Evolutionary conservation across 208 protist genomes (phyloP), one percentile per base, ranked within the genome.

Genomic region (Trypanosoma mega): DNA sequence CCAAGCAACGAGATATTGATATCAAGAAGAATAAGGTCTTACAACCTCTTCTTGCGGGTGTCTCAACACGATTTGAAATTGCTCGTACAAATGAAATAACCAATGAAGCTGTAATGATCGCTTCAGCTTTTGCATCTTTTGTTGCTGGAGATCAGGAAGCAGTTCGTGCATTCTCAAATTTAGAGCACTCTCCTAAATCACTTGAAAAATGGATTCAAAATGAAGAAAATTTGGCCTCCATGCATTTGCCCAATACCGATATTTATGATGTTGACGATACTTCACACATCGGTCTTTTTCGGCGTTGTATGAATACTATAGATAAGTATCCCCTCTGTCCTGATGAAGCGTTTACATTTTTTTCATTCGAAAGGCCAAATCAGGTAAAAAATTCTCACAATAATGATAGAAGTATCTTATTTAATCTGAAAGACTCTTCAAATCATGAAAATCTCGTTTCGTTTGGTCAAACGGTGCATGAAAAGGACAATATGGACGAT

Each of bases 401-500:
- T 18, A 23, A 33, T 31, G 5, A 39, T 33, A 30, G 26, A 2
- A 16, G 20, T 18, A 24, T 49, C 9, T 41, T 23, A 50, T 27
- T 53, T 49, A 31, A 30, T 8, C 11, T 44, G 16, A 14, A 49
- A 39, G 37, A 26, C 47, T 43, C 51, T 58, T 20, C 45, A 36
- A 43, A 54, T 47, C 37, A 63, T 57, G 48, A 29, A 2, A 31
- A 63, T 14, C 41, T 78, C n/a, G 47, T 60, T 2, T 51, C 63
- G 12, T 82, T 82, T 59, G 80, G 80, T 6, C 66, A 70, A 31
- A 78, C 79, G 53, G 29, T 36, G 21, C 37, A 77, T 54, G 47
- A 67, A 27, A 63, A 63, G 39, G 80, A 85, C 46, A 70, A 78
- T 18, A 14, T 82, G 4, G 72, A 73, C 12, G 76, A 77, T 6